phyloP scores from a whole-genome alignment of 1,284 basidiomycete genomes.

The Apiotrichum domesticum region DNA sequence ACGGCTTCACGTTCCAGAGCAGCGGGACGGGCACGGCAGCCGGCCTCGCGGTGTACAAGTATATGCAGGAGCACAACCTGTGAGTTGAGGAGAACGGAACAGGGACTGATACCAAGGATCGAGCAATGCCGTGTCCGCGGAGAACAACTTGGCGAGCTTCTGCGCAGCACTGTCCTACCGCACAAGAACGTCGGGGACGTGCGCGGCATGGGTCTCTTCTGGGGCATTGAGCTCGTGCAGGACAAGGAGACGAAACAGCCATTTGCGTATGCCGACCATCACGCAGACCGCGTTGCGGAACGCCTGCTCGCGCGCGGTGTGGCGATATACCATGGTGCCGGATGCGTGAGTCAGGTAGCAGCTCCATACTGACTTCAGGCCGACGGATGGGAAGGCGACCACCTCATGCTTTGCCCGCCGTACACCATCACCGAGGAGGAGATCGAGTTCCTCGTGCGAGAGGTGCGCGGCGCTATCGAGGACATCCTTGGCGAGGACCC shows the following conservation, averaged over 20 bases:
- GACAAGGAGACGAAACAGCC: constrained; percentile 24
- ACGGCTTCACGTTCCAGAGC: constrained; percentile 81
- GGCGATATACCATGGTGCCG: constrained; percentile 25
- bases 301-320: constrained; percentile 24
- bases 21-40: constrained; percentile 70
- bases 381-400: constrained; percentile 35
- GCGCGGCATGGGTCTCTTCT: constrained; percentile 65
- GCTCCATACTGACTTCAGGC: constrained; percentile 2
- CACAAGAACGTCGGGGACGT: constrained; percentile 26
- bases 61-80: constrained; percentile 17
- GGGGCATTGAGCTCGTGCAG: constrained; percentile 64
- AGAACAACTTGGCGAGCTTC: constrained; percentile 58
- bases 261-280: constrained; percentile 19
- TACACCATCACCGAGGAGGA: constrained; percentile 31
- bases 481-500: constrained; percentile 13
- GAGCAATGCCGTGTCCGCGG: constrained; percentile 61
- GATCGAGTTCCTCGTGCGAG: constrained; percentile 14
- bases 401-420: constrained; percentile 37
- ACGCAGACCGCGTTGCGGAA: constrained; percentile 22
- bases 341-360: constrained; percentile 9
- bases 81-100: constrained; percentile 4
- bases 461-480: constrained; percentile 19
- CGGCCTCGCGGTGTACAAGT: constrained; percentile 59
- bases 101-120: constrained; percentile 38
- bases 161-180: constrained; percentile 52